Percentiles rank a stretch among this genome's conserved stretches.
These are phyloP conservation scores for Colletotrichum sp. DNA, from an alignment of 2,329 filamentous ascomycete genomes.

Conservation along the genomic window DNA sequence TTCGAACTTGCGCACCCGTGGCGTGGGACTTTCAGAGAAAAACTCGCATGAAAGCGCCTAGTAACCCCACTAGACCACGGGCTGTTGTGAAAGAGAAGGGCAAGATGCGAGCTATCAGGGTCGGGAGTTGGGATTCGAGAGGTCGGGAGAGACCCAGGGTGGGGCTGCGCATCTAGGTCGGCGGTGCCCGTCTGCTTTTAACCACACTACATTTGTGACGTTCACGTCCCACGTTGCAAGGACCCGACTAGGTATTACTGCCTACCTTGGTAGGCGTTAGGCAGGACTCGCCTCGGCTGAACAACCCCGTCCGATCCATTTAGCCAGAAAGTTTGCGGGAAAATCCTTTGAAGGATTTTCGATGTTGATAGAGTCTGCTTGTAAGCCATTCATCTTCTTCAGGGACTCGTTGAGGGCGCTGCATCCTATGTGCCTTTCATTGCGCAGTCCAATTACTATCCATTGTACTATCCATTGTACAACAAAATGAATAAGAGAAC, in stretches of 20 bases:
- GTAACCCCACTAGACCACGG: not conserved
- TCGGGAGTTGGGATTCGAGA: not conserved
- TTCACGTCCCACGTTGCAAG: not conserved
- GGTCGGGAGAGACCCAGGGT: not conserved
- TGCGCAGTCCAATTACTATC: not conserved
- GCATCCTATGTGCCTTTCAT: not conserved
- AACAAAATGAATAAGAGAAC: not conserved
- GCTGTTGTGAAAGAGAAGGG: not conserved
- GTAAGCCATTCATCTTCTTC: not conserved
- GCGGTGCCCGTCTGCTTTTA: not conserved
- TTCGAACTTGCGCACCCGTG: slow-evolving; percentile 6
- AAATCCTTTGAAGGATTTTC: not conserved
- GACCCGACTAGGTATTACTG: not conserved
- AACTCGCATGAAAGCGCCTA: not conserved
- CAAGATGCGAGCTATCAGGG: not conserved
- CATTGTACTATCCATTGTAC: not conserved
- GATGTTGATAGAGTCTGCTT: not conserved
- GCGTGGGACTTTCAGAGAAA: not conserved
- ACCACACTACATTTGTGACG: not conserved
- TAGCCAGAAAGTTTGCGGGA: not conserved
- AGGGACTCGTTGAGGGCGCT: not conserved
- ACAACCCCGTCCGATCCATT: not conserved
- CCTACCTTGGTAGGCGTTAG: not conserved
- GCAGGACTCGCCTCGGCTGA: not conserved
- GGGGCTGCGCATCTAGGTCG: not conserved